phyloP scores from a whole-genome alignment of 1,284 basidiomycete genomes.

The Boletus smithii region DNA sequence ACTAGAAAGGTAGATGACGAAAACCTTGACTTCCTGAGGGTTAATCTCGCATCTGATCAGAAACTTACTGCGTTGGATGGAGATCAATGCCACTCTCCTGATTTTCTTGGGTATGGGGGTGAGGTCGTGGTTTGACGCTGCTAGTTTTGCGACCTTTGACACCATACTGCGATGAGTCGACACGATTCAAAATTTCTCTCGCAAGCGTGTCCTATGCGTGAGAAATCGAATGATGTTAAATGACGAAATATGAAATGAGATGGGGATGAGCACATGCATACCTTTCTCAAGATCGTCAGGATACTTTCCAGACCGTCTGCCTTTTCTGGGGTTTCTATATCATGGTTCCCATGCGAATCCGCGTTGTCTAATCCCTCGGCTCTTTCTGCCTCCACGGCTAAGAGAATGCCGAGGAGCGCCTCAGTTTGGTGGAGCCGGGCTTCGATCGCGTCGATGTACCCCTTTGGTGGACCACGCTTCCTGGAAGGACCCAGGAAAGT shows the following conservation, averaged over 20 bases:
- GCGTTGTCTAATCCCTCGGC: slow-evolving; percentile 52
- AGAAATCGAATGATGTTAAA: not conserved
- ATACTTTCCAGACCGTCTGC: slow-evolving; percentile 17
- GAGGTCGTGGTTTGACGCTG: slow-evolving; percentile 23
- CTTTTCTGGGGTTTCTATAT: slow-evolving; percentile 7
- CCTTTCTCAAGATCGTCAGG: slow-evolving; percentile 30
- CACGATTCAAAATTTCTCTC: slow-evolving; percentile 69
- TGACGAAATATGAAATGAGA: not conserved
- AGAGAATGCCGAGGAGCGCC: slow-evolving; percentile 74
- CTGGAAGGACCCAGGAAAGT: slow-evolving; percentile 80
- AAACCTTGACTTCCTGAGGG: not conserved
- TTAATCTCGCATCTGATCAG: not conserved
- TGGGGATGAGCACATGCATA: not conserved
- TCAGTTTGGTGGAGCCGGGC: slow-evolving; percentile 84
- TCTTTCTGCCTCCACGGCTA: slow-evolving; percentile 63
- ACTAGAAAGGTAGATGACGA: slow-evolving; percentile 34
- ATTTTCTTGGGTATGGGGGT: slow-evolving; percentile 26
- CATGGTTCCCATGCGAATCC: slow-evolving; percentile 36
- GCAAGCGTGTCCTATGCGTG: slow-evolving; percentile 60
- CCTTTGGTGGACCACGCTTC: slow-evolving; percentile 82
- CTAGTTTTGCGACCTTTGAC: slow-evolving; percentile 55
- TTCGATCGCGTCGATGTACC: slow-evolving; percentile 89
- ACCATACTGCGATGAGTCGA: slow-evolving; percentile 74
- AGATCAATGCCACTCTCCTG: slow-evolving; percentile 36
- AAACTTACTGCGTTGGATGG: slow-evolving; percentile 56